Conservation (phyloP, 208 protist species). For the Acanthamoeba sp. region DNA sequence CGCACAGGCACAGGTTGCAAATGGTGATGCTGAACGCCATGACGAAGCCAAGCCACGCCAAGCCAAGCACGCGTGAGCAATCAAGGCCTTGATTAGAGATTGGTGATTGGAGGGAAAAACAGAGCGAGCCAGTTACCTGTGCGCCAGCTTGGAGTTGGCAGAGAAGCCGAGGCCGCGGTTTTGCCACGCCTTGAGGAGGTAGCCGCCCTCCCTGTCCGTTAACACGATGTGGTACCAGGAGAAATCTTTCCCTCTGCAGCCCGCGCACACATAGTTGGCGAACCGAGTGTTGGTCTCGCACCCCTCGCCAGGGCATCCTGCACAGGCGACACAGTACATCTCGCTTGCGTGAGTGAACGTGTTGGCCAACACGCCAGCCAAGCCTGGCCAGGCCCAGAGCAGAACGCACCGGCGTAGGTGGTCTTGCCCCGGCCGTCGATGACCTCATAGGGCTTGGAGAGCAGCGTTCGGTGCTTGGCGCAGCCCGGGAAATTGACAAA, state of each 20-base stretch:
- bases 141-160: background rate
- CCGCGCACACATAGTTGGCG: background rate
- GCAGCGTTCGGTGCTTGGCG: background rate
- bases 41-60: too few relatives aligned
- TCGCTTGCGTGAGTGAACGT: too few relatives aligned
- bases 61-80: too few relatives aligned
- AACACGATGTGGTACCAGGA: constrained; percentile 20
- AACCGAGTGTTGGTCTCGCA: constrained; percentile 1
- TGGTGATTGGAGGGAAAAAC: too few relatives aligned
- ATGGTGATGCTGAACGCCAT: background rate
- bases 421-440: background rate
- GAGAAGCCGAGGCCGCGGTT: background rate
- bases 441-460: background rate
- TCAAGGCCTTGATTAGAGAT: too few relatives aligned
- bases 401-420: background rate
- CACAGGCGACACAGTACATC: too few relatives aligned
- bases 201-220: background rate
- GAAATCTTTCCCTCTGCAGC: background rate
- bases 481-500: constrained; percentile 19
- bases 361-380: too few relatives aligned
- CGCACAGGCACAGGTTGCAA: background rate
- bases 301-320: background rate
- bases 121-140: background rate
- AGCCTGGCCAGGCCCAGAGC: too few relatives aligned
- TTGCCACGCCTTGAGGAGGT: background rate